These are phyloP conservation scores for Litsea cubeba DNA, from an alignment of 164 flowering plant genomes.

Conservation along the genomic window DNA sequence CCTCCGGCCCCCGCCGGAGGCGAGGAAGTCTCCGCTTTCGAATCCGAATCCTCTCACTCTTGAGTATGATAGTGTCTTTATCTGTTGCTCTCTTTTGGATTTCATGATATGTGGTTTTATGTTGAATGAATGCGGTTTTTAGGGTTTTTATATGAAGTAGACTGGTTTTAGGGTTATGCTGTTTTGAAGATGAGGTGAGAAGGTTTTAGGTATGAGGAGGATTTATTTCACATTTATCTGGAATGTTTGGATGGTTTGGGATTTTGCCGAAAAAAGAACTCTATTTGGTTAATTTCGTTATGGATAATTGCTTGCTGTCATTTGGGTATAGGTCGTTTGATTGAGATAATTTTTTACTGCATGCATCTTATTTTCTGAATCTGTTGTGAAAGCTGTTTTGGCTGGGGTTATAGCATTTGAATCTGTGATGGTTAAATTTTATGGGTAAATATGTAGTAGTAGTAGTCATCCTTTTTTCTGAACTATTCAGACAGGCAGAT, in stretches of 20 bases:
- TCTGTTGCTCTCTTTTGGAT: not conserved
- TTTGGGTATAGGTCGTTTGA: not conserved
- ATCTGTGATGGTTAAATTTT: not conserved
- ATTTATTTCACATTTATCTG: not conserved
- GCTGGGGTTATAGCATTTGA: not conserved
- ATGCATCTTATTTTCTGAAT: not conserved
- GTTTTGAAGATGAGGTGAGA: not conserved
- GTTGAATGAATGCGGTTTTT: not conserved
- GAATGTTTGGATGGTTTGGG: not conserved
- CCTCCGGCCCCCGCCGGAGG: conserved; percentile 11
- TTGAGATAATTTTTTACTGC: not conserved
- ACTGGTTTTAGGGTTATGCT: not conserved
- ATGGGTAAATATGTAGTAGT: not conserved
- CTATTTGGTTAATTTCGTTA: not conserved
- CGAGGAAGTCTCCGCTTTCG: conserved; percentile 32
- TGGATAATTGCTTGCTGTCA: not conserved
- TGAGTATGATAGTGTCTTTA: not conserved
- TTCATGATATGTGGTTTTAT: not conserved
- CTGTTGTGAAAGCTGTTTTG: not conserved
- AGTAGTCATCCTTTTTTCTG: not conserved
- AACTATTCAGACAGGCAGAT: not conserved
- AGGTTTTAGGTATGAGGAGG: not conserved
- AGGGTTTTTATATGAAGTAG: not conserved
- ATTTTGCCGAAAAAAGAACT: too few species aligned
- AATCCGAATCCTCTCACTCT: conserved; percentile 25